phyloP scores from a whole-genome alignment of 2,329 filamentous ascomycete genomes.

The Cyphellophora europaea region DNA sequence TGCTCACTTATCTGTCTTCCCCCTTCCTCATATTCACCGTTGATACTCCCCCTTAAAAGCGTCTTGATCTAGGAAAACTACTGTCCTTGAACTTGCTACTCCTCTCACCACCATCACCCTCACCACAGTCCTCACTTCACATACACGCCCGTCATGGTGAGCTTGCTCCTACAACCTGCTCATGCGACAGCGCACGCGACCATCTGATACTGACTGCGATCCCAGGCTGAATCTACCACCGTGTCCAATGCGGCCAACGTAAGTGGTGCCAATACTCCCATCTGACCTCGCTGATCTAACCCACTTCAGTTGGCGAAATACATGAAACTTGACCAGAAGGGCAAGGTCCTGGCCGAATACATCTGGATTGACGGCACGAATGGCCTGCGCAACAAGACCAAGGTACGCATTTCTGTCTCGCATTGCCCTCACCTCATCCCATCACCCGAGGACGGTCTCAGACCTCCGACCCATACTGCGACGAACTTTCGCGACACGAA shows the following conservation, averaged over 20 bases:
- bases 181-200: not conserved
- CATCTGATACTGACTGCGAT: constrained; percentile 4
- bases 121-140: not conserved
- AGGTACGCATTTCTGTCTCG: constrained; percentile 54
- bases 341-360: constrained; percentile 85
- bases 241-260: constrained; percentile 36
- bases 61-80: too few species aligned
- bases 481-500: not conserved
- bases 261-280: constrained; percentile 18
- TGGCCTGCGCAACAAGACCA: constrained; percentile 86
- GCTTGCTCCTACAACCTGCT: constrained; percentile 1
- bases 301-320: constrained; percentile 74
- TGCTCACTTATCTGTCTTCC: too few species aligned
- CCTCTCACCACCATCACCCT: too few species aligned
- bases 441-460: too few species aligned
- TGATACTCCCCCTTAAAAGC: too few species aligned
- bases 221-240: constrained; percentile 32
- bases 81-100: too few species aligned
- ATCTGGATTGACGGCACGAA: constrained; percentile 87
- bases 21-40: too few species aligned
- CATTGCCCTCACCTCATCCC: not conserved
- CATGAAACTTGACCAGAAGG: constrained; percentile 81
- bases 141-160: constrained; percentile 13
- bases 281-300: constrained; percentile 15
- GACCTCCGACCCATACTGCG: too few species aligned